These are phyloP conservation scores for Pythium plurisporium DNA, from an alignment of 352 stramenopile genomes.

Conservation along the genomic window DNA sequence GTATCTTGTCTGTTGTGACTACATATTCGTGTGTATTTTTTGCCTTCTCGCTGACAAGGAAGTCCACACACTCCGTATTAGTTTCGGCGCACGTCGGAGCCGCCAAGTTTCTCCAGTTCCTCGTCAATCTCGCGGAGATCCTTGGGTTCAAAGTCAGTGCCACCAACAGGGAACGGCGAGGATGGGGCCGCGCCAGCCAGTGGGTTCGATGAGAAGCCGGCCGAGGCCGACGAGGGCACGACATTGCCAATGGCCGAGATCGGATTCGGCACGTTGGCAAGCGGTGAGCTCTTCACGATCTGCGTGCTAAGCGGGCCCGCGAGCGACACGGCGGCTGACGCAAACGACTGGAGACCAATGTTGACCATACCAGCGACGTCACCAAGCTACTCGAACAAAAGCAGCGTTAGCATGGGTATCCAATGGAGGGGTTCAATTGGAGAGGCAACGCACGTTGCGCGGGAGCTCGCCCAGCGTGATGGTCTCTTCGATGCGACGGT, in stretches of 20 bases:
- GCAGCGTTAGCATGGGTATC: too few relatives aligned
- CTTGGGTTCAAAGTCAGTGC: slow-evolving; percentile 45
- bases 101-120: slow-evolving; percentile 67
- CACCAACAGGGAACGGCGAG: slow-evolving; percentile 13
- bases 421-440: too few relatives aligned
- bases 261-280: slow-evolving; percentile 70
- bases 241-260: slow-evolving; percentile 57
- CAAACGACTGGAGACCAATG: slow-evolving; percentile 71
- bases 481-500: slow-evolving; percentile 79
- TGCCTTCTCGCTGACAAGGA: too few relatives aligned
- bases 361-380: slow-evolving; percentile 75
- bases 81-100: slow-evolving; percentile 24
- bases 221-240: slow-evolving; percentile 42
- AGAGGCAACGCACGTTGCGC: slow-evolving; percentile 56
- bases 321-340: slow-evolving; percentile 73
- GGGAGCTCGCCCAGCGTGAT: slow-evolving; percentile 74
- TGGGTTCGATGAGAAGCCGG: slow-evolving; percentile 38
- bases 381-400: slow-evolving; percentile 53
- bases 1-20: too few relatives aligned
- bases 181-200: slow-evolving; percentile 17
- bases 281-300: slow-evolving; percentile 62
- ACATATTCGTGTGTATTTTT: background rate
- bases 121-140: slow-evolving; percentile 63
- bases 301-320: slow-evolving; percentile 64
- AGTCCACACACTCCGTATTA: too few relatives aligned